Conservation (phyloP, 2,329 filamentous ascomycete genomes). For the Cladophialophora bantiana region DNA sequence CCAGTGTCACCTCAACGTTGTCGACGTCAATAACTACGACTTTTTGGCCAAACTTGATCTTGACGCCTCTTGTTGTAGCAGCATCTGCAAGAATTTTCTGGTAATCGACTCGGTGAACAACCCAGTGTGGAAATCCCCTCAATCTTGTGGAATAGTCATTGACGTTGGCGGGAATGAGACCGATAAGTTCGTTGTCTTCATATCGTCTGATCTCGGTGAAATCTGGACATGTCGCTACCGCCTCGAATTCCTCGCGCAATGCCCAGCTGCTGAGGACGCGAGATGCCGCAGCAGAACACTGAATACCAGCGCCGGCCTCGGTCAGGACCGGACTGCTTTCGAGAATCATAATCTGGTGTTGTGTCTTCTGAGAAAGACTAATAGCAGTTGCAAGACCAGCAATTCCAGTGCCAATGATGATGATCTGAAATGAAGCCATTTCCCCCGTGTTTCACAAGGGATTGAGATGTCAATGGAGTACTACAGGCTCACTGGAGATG, state of each 20-base stretch:
- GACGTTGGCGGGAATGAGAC: conserved; percentile 44
- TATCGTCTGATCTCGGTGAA: conserved; percentile 49
- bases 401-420: conserved; percentile 43
- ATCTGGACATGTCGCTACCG: conserved; percentile 42
- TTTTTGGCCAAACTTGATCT: conserved; percentile 22
- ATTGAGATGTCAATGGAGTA: background rate
- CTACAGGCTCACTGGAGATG: background rate
- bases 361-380: conserved; percentile 37
- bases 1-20: conserved; percentile 1
- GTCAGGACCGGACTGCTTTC: conserved; percentile 39
- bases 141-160: conserved; percentile 37
- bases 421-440: conserved; percentile 12
- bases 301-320: conserved; percentile 39
- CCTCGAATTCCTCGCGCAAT: conserved; percentile 29
- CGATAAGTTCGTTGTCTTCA: conserved; percentile 45
- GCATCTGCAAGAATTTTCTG: conserved; percentile 43
- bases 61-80: conserved; percentile 35
- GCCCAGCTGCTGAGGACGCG: conserved; percentile 35
- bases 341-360: conserved; percentile 41
- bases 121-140: conserved; percentile 39
- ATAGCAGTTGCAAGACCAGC: conserved; percentile 44
- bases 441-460: background rate
- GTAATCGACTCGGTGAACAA: conserved; percentile 47
- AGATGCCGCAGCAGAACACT: conserved; percentile 38
- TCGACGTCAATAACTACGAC: conserved; percentile 20